Base-by-base conservation (phyloP, 1,284 basidiomycete species). In the Peniophora sp. region DNA sequence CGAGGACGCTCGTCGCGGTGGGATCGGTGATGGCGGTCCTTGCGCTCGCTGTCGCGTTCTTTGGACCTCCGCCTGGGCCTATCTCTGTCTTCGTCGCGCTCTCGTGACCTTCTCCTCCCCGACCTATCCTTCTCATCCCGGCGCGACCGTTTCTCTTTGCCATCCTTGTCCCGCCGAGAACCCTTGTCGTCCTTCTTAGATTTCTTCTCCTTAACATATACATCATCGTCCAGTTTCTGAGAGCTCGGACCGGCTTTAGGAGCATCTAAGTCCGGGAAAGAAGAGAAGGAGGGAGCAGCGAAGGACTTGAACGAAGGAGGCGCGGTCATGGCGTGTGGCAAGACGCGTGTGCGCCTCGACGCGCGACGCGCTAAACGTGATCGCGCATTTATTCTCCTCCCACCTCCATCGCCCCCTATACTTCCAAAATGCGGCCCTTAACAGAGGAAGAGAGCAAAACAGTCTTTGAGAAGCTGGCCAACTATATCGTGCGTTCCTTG, bases 391-490 rank as follows among this genome's bases (percentile, higher is more conserved):
- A 20, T n/a, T 20, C 19, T 41, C 19, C 19, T 41, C 38, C 38
- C n/a, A 41, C 19, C n/a, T 20, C n/a, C 38, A 17, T 41, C 38
- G 5, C 38, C 38, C 19, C 19, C 5, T n/a, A 41, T 16, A 8
- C 38, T 41, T 16, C 19, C 38, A 41, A 14, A n/a, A 91, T 92
- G 89, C 82, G 89, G 6, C 89, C 89, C 19, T 71, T 92, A 45
- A 92, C 89, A 36, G 86, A 92, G 63, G 88, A 91, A 45, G 89
- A 92, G 68, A 91, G 84, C 61, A 90, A 90, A 63, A 77, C 83
- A 0, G 84, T 96, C 16, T 96, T 96, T 60, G 82, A 86, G 36
- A 96, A 96, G 65, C 79, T 96, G 35, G 89, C 93, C 32, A 93
- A 93, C 69, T 96, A 94, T 65, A 86, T 95, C 57, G 89, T 89